phyloP scores from a whole-genome alignment of 306 rosid species.

The Abrus pulchellus region DNA sequence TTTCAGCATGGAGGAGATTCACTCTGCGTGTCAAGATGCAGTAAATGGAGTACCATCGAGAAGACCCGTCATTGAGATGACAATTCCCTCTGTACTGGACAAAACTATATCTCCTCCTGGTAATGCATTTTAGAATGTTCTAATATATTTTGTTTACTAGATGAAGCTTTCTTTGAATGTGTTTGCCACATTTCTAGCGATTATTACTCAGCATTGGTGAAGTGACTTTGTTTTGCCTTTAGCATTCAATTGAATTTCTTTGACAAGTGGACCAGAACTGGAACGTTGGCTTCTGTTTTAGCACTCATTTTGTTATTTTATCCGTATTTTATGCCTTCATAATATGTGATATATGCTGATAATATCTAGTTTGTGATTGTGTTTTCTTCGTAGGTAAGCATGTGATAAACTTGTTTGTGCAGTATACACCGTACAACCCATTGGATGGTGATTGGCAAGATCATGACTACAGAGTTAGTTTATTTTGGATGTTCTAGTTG shows the following conservation, averaged over 20 bases:
- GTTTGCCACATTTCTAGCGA: slow-evolving; percentile 14
- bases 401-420: slow-evolving; percentile 88
- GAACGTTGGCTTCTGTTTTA: slow-evolving; percentile 22
- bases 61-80: slow-evolving; percentile 91
- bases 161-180: slow-evolving; percentile 36
- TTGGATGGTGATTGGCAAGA: slow-evolving; percentile 89
- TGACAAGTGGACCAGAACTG: not conserved
- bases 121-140: slow-evolving; percentile 44
- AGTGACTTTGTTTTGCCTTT: slow-evolving; percentile 16
- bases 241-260: slow-evolving; percentile 20
- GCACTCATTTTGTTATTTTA: slow-evolving; percentile 16
- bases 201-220: slow-evolving; percentile 12
- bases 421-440: slow-evolving; percentile 89
- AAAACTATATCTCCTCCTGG: slow-evolving; percentile 93
- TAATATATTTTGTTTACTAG: slow-evolving; percentile 26
- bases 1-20: slow-evolving; percentile 85
- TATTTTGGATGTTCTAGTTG: slow-evolving; percentile 38
- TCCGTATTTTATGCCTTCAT: slow-evolving; percentile 29
- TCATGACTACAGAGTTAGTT: slow-evolving; percentile 73
- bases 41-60: slow-evolving; percentile 79
- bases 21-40: slow-evolving; percentile 85
- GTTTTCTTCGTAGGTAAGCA: slow-evolving; percentile 74
- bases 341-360: slow-evolving; percentile 28
- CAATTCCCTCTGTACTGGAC: slow-evolving; percentile 90
- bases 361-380: slow-evolving; percentile 27